These are phyloP conservation scores for Solanum hybrid DNA, from an alignment of 305 asterid genomes.

Conservation along the genomic window DNA sequence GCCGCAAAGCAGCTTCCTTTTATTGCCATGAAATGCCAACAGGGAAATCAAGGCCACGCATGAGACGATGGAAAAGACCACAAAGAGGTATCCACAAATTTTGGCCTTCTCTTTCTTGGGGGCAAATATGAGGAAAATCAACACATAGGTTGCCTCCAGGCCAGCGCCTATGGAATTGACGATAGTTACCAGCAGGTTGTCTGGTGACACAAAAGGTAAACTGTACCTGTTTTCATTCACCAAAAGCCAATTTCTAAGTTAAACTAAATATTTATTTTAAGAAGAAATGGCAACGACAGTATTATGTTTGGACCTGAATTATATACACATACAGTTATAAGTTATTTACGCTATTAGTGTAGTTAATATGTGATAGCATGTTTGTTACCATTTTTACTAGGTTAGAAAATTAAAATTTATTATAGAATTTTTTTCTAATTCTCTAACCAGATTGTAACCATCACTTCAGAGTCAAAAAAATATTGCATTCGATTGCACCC, in stretches of 20 bases:
- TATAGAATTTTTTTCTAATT: not conserved
- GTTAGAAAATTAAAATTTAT: not conserved
- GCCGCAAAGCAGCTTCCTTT: constrained; percentile 57
- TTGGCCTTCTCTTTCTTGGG: constrained; percentile 56
- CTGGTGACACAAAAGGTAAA: constrained; percentile 64
- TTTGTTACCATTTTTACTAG: not conserved
- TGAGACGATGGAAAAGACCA: constrained; percentile 37
- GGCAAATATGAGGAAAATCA: constrained; percentile 47
- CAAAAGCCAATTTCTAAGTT: not conserved
- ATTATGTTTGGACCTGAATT: not conserved
- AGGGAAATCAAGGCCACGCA: constrained; percentile 41
- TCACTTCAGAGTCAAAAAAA: not conserved
- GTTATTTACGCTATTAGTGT: not conserved
- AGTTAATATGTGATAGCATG: not conserved
- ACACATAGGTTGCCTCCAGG: constrained; percentile 47
- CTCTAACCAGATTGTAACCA: not conserved
- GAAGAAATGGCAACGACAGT: not conserved
- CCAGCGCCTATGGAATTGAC: constrained; percentile 61
- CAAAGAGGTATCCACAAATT: constrained; percentile 33
- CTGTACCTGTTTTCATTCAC: constrained; percentile 47
- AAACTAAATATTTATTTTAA: not conserved
- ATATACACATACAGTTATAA: not conserved
- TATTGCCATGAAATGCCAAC: constrained; percentile 46
- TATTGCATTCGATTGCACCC: not conserved
- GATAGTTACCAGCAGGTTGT: constrained; percentile 59